Percentiles rank a stretch among this genome's conserved stretches.
These are phyloP conservation scores for Tolypocladium tropicale DNA, from an alignment of 2,329 filamentous ascomycete genomes.

Conservation along the genomic window DNA sequence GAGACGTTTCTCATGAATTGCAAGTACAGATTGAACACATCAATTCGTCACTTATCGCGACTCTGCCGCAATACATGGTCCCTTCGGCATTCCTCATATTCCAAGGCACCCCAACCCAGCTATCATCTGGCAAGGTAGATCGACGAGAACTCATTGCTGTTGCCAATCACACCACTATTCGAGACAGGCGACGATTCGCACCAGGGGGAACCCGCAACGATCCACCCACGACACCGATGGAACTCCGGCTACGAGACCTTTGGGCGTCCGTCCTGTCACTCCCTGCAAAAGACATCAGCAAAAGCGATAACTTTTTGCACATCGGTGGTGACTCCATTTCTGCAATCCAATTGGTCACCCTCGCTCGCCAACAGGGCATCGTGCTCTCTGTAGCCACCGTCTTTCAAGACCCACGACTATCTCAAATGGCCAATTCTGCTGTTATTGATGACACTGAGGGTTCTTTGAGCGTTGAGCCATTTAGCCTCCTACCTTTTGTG, in stretches of 20 bases:
- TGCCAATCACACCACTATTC: neutral
- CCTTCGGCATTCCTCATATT: slow-evolving; percentile 29
- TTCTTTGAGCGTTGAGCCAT: neutral
- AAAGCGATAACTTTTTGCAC: neutral
- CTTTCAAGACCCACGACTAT: neutral
- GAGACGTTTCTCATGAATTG: neutral
- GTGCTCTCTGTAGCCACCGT: neutral
- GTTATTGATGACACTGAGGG: neutral
- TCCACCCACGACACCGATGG: neutral
- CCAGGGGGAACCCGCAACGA: slow-evolving; percentile 4
- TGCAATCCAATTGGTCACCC: neutral
- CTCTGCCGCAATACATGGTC: slow-evolving; percentile 26
- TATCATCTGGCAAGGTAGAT: slow-evolving; percentile 4
- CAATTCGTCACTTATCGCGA: neutral
- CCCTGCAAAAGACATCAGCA: slow-evolving; percentile 1
- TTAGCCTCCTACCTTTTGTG: neutral
- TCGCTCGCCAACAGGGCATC: neutral
- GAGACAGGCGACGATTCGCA: neutral
- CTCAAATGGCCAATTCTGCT: neutral
- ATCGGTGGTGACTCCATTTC: neutral
- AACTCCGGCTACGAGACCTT: slow-evolving; percentile 4
- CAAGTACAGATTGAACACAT: neutral
- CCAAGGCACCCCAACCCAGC: slow-evolving; percentile 21
- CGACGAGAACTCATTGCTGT: neutral
- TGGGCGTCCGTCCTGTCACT: slow-evolving; percentile 7